phyloP scores from a whole-genome alignment of 371 early-diverging fungal species.

The Apophysomyces ossiformis region DNA sequence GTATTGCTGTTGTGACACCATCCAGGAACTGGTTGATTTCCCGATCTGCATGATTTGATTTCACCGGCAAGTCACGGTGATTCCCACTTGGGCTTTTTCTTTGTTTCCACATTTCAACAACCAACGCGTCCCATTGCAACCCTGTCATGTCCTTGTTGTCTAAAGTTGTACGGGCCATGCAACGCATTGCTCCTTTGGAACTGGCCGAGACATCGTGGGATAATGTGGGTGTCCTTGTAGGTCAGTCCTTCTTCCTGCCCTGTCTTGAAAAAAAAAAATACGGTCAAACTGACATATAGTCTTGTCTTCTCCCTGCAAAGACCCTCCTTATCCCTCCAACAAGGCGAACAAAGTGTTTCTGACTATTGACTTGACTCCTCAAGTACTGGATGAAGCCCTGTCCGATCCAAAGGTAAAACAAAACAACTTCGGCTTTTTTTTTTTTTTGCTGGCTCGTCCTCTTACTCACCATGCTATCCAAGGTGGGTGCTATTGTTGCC shows the following conservation, averaged over 20 bases:
- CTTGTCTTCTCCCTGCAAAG: constrained; percentile 32
- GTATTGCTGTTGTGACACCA: not conserved
- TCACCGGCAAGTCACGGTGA: not conserved
- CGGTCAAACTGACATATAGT: constrained; percentile 10
- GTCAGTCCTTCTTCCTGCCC: constrained; percentile 30
- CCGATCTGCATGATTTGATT: constrained; percentile 9
- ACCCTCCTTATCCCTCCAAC: constrained; percentile 75
- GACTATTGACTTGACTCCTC: constrained; percentile 93
- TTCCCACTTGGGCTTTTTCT: not conserved
- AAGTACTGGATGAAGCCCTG: constrained; percentile 91
- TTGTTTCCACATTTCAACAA: not conserved
- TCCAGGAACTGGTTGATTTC: not conserved
- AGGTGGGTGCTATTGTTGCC: constrained; percentile 89
- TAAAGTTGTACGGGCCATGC: constrained; percentile 67
- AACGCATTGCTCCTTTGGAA: constrained; percentile 87
- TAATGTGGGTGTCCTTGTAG: constrained; percentile 93
- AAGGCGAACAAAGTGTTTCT: constrained; percentile 83
- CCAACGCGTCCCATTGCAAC: constrained; percentile 1
- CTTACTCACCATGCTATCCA: constrained; percentile 9
- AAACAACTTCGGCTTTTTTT: not conserved
- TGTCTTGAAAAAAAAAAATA: not conserved
- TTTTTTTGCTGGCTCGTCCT: too few species aligned
- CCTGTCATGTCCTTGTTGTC: constrained; percentile 62
- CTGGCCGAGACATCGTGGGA: constrained; percentile 95
- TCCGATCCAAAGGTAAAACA: constrained; percentile 58